phyloP scores from a whole-genome alignment of 2,329 filamentous ascomycete genomes.

The Pseudogymnoascus verrucosus region DNA sequence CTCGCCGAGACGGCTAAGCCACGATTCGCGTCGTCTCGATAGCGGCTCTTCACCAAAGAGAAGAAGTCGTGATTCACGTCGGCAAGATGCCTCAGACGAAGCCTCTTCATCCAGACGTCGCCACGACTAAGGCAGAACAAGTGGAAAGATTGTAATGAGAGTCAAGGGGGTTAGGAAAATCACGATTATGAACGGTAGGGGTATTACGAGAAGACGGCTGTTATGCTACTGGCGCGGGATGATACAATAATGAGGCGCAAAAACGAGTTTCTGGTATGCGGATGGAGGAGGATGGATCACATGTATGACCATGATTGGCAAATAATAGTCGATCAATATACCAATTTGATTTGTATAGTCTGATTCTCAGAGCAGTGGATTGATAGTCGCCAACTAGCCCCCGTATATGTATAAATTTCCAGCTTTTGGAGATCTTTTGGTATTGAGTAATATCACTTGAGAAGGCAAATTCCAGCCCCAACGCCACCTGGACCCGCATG shows the following conservation, averaged over 20 bases:
- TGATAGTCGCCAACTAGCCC: neutral
- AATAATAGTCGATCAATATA: slow-evolving; percentile 1
- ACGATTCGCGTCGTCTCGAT: neutral
- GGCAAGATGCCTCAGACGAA: neutral
- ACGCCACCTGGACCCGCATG: neutral
- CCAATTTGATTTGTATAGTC: neutral
- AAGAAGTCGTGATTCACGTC: neutral
- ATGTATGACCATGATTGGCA: neutral
- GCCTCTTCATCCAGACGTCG: neutral
- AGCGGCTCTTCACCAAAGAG: neutral
- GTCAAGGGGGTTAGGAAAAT: neutral
- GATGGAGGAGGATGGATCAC: neutral
- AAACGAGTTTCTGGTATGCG: neutral
- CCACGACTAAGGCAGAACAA: neutral
- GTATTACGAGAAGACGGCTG: neutral
- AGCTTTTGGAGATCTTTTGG: neutral
- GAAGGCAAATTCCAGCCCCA: neutral
- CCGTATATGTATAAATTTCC: neutral
- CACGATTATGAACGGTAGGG: neutral
- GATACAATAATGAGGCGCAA: neutral
- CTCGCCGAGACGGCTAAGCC: neutral
- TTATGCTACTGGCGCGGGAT: neutral
- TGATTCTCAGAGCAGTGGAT: neutral
- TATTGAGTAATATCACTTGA: neutral
- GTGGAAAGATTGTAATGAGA: neutral